Base-by-base conservation (phyloP, 1,139 yeast species). In the Sugiyamaella paludigena region DNA sequence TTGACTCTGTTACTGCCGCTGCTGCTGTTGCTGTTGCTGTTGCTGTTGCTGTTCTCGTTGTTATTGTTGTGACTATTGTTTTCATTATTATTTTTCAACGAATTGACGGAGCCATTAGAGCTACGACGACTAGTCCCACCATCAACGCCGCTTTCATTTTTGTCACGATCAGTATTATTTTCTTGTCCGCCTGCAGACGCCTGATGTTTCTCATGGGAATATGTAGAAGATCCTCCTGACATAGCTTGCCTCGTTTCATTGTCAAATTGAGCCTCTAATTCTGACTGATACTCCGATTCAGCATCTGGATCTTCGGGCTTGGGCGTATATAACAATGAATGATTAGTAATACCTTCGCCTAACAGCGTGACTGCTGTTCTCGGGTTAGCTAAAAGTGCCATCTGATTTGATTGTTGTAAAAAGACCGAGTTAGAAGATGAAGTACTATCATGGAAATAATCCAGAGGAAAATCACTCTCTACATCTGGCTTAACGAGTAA, bases 391-490 rank as follows among this genome's bases (percentile, higher is more conserved):
- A 19, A 19, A 19, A 4, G 5, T 19, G 5, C 24, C 24, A 19
- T 5, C 5, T 19, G 24, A 19, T 19, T 19, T 5, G 24, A 19
- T 19, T 19, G 24, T 19, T 19, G 24, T 19, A 19, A 19, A 19
- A 4, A 19, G 24, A 19, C 24, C 3, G 24, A 19, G 5, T 5
- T 19, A 19, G 3, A 4, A 19, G 5, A 26, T 9, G 40, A 34
- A 24, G 42, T 48, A 10, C 51, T 39, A 29, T 48, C 51, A 34
- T 48, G 56, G 13, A 61, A 51, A 50, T 63, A 63, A 47, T 63
- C 67, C 32, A 63, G 53, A 11, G 66, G 67, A 47, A 63, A 63
- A 48, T 63, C 67, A 35, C 61, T 57, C 7, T 59, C 59, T 7
- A 55, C 48, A 9, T 55, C 60, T 6, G 52, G 53, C 31, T 54